Percentiles rank a stretch among this genome's conserved stretches.
These are phyloP conservation scores for Sugiyamaella qingdaonensis DNA, from an alignment of 805 yeast genomes.

Conservation along the genomic window DNA sequence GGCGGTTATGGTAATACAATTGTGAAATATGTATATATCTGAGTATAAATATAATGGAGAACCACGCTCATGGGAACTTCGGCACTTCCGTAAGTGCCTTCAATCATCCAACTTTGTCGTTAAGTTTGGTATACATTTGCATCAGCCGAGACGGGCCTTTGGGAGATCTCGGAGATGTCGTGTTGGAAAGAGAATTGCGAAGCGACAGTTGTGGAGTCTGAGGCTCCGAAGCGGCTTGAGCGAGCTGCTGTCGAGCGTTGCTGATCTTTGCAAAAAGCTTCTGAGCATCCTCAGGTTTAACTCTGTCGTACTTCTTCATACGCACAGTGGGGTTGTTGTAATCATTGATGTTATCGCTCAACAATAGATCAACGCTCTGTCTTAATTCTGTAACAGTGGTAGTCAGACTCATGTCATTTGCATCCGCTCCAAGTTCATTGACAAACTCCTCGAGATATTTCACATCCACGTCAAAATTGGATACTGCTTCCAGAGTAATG, in stretches of 20 bases:
- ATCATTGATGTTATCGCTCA: slow-evolving; percentile 53
- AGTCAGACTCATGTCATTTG: slow-evolving; percentile 41
- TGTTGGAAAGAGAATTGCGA: neutral
- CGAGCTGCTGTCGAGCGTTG: slow-evolving; percentile 11
- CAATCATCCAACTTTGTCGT: slow-evolving; percentile 12
- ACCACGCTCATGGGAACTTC: too few species aligned
- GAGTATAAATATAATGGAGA: too few species aligned
- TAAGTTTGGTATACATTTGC: slow-evolving; percentile 19
- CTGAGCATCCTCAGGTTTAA: slow-evolving; percentile 69
- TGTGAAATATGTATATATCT: too few species aligned
- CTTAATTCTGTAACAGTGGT: slow-evolving; percentile 75
- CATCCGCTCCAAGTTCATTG: slow-evolving; percentile 28
- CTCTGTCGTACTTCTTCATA: slow-evolving; percentile 65
- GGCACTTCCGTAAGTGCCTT: too few species aligned
- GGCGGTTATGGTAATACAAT: too few species aligned
- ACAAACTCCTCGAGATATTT: slow-evolving; percentile 60
- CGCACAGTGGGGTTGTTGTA: slow-evolving; percentile 54
- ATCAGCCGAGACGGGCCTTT: slow-evolving; percentile 11
- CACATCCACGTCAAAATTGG: slow-evolving; percentile 76
- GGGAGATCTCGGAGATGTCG: neutral
- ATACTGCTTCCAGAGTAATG: slow-evolving; percentile 57
- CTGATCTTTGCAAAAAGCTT: slow-evolving; percentile 49
- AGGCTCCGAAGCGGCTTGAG: neutral
- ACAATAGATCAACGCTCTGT: slow-evolving; percentile 71
- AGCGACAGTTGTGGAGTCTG: slow-evolving; percentile 2